Evolutionary conservation across 805 yeast genomes (phyloP).

Genomic region (Metschnikowia amazonensis): DNA sequence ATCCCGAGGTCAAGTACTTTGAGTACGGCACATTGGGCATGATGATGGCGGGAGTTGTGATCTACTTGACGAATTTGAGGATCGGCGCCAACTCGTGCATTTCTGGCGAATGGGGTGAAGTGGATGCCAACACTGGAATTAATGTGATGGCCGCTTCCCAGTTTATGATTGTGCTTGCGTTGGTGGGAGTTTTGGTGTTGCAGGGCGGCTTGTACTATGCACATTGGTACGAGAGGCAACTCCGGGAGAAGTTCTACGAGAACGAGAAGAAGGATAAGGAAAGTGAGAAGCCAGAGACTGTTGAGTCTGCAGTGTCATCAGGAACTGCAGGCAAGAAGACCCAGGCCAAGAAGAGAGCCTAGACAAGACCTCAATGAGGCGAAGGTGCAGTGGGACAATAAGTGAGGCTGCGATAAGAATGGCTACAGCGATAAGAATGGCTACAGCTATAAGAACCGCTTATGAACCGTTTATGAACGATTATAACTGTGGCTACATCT

Average conservation of each 20-base stretch:
- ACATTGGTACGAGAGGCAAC: slow-evolving; percentile 48
- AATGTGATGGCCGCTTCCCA: slow-evolving; percentile 90
- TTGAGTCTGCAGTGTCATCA: slow-evolving; percentile 7
- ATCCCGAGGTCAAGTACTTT: slow-evolving; percentile 76
- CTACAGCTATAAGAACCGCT: no score
- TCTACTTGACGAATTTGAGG: slow-evolving; percentile 82
- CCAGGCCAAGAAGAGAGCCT: slow-evolving; percentile 18
- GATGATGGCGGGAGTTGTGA: slow-evolving; percentile 65
- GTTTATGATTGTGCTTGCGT: slow-evolving; percentile 64
- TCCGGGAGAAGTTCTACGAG: slow-evolving; percentile 31
- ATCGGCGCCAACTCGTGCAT: slow-evolving; percentile 71
- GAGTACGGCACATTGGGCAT: slow-evolving; percentile 86
- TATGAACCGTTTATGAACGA: no score
- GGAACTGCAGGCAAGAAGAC: slow-evolving; percentile 12
- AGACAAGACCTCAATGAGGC: no score
- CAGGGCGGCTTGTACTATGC: slow-evolving; percentile 92
- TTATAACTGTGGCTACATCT: no score
- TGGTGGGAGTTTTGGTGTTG: slow-evolving; percentile 75
- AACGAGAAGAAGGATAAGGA: slow-evolving; percentile 2
- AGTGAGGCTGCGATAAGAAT: no score
- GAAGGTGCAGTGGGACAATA: no score
- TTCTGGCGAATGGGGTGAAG: slow-evolving; percentile 89
- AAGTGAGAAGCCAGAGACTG: neutral
- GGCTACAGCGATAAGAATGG: no score
- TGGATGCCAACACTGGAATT: slow-evolving; percentile 77